Percentiles rank a stretch among this genome's conserved stretches.
Evolutionary conservation across 1,284 basidiomycete genomes (phyloP).

Genomic region (Marasmius tenuissimus): DNA sequence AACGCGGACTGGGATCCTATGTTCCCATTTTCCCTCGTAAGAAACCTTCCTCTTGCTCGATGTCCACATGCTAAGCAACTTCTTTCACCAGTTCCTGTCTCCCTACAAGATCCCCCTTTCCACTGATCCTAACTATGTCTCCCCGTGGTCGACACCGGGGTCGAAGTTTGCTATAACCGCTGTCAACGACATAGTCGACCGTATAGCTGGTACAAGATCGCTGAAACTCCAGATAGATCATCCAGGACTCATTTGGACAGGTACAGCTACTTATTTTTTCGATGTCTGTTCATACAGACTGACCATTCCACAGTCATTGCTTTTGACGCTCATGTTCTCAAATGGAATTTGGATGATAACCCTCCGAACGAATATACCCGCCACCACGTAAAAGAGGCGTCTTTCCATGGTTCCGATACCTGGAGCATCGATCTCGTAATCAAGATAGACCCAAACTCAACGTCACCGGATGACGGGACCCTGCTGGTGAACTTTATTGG

Average conservation of each 20-base stretch:
- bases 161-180: constrained; percentile 61
- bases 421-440: constrained; percentile 77
- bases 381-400: constrained; percentile 91
- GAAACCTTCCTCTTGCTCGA: constrained; percentile 21
- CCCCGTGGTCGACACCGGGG: constrained; percentile 44
- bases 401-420: constrained; percentile 73
- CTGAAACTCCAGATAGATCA: constrained; percentile 78
- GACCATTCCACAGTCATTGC: constrained; percentile 62
- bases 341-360: constrained; percentile 81
- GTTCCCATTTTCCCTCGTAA: constrained; percentile 81
- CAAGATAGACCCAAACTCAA: constrained; percentile 36
- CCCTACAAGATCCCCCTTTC: constrained; percentile 74
- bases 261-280: constrained; percentile 37
- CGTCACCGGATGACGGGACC: constrained; percentile 15
- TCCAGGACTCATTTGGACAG: constrained; percentile 87
- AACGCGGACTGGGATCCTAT: constrained; percentile 85
- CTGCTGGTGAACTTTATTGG: constrained; percentile 68
- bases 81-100: constrained; percentile 61
- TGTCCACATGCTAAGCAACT: not conserved
- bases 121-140: constrained; percentile 48
- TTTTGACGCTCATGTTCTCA: constrained; percentile 88
- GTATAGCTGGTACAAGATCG: constrained; percentile 62
- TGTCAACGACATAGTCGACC: constrained; percentile 59
- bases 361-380: constrained; percentile 74
- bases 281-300: not conserved